Conservation (phyloP, 2,329 filamentous ascomycete species). For the Sporothrix brasiliensis region DNA sequence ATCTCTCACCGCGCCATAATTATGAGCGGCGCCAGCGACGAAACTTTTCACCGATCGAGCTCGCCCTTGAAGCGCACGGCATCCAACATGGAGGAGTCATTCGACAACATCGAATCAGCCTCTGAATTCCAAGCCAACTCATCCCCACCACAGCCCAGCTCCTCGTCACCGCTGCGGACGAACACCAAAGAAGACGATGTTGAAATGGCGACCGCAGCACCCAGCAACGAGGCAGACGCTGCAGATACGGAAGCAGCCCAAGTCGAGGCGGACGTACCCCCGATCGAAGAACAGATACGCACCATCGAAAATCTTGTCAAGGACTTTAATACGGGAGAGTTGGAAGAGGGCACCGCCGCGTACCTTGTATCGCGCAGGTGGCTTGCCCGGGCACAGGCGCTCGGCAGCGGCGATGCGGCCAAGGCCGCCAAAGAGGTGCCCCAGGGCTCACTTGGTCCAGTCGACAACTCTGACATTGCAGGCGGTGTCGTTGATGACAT, state of each 20-base stretch:
- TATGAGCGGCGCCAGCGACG: slow-evolving; percentile 62
- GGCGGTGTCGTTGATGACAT: slow-evolving; percentile 60
- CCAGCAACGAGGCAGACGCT: slow-evolving; percentile 35
- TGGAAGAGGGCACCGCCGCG: slow-evolving; percentile 72
- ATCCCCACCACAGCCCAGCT: slow-evolving; percentile 37
- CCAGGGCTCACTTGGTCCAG: slow-evolving; percentile 62
- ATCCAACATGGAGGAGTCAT: slow-evolving; percentile 58
- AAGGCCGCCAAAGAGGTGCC: slow-evolving; percentile 50
- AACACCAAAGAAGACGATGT: slow-evolving; percentile 49
- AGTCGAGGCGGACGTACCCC: slow-evolving; percentile 10
- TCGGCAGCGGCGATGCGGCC: slow-evolving; percentile 59
- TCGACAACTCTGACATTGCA: slow-evolving; percentile 86
- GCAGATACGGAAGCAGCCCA: slow-evolving; percentile 33
- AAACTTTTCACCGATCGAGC: slow-evolving; percentile 60
- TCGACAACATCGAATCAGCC: slow-evolving; percentile 6
- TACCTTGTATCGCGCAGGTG: slow-evolving; percentile 79
- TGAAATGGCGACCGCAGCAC: slow-evolving; percentile 48
- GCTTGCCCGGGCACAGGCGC: slow-evolving; percentile 72
- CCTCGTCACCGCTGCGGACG: slow-evolving; percentile 19
- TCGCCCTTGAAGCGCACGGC: slow-evolving; percentile 67
- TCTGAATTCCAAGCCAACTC: slow-evolving; percentile 47
- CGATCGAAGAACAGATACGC: slow-evolving; percentile 63
- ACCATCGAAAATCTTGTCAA: slow-evolving; percentile 66
- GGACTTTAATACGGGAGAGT: slow-evolving; percentile 54
- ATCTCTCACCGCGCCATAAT: slow-evolving; percentile 58